Percentiles rank a stretch among this genome's conserved stretches.
phyloP scores from a whole-genome alignment of 306 rosid genomes.

The Ormosia semicastrata region DNA sequence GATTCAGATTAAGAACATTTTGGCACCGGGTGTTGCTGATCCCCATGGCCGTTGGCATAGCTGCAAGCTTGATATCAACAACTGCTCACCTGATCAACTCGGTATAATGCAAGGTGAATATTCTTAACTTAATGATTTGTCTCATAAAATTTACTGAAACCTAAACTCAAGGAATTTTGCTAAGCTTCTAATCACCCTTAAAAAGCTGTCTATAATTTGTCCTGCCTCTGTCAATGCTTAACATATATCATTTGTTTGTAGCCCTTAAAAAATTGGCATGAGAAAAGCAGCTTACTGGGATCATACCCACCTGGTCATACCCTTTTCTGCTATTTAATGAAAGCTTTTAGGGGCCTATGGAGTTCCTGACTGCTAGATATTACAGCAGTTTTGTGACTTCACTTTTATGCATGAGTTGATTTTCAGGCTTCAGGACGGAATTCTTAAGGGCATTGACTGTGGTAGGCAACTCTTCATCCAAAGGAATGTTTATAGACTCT shows the following conservation, averaged over 20 bases:
- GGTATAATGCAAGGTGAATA: constrained; percentile 70
- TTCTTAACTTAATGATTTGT: too few relatives aligned
- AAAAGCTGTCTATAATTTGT: neutral
- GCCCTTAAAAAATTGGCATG: neutral
- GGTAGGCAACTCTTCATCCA: constrained; percentile 39
- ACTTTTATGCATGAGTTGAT: neutral
- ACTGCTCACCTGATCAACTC: constrained; percentile 76
- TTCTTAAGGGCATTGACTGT: constrained; percentile 68
- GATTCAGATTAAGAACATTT: constrained; percentile 76
- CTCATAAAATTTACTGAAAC: neutral
- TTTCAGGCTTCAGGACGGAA: constrained; percentile 69
- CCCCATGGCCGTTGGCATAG: constrained; percentile 76
- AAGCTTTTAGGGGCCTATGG: neutral
- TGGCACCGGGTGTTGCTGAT: constrained; percentile 94
- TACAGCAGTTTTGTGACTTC: constrained; percentile 9
- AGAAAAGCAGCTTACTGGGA: neutral
- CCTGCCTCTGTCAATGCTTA: neutral
- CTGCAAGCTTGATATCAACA: constrained; percentile 78
- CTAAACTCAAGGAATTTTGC: neutral
- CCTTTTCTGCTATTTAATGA: neutral
- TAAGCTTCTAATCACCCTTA: neutral
- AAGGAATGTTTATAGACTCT: constrained; percentile 78
- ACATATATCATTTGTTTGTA: neutral
- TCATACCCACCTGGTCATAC: neutral
- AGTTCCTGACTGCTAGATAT: neutral